Conservation (phyloP, 345 rosid species). For the Melastoma malabathricum region DNA sequence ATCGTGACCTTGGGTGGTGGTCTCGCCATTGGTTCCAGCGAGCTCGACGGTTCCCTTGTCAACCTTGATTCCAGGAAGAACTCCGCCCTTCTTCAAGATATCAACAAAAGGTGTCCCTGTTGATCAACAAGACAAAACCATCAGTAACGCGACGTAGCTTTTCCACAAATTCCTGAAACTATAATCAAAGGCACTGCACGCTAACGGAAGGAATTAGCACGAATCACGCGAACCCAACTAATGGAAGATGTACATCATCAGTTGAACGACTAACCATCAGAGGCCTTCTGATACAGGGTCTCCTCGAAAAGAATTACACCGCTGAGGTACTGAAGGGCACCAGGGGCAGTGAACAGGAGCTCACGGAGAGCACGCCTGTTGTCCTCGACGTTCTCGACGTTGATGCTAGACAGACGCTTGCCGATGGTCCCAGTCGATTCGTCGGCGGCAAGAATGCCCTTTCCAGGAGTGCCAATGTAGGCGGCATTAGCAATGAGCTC, state of each 20-base stretch:
- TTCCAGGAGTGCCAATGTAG: slow-evolving; percentile 95
- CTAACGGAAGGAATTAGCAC: too few species aligned
- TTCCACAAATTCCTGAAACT: too few species aligned
- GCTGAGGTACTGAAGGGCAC: slow-evolving; percentile 57
- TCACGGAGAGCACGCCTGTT: slow-evolving; percentile 87
- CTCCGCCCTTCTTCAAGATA: slow-evolving; percentile 60
- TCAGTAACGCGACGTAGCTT: too few species aligned
- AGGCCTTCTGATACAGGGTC: slow-evolving; percentile 80
- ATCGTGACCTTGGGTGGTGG: slow-evolving; percentile 86
- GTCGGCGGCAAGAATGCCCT: slow-evolving; percentile 96
- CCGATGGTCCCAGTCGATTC: slow-evolving; percentile 96
- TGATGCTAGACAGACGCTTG: slow-evolving; percentile 77
- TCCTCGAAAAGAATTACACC: slow-evolving; percentile 89
- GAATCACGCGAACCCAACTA: background rate
- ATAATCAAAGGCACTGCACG: too few species aligned
- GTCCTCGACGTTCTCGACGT: slow-evolving; percentile 67
- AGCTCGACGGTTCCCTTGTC: slow-evolving; percentile 84
- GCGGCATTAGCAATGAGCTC: slow-evolving; percentile 75
- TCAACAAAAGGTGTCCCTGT: slow-evolving; percentile 77
- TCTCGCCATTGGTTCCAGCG: slow-evolving; percentile 81
- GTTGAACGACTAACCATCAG: slow-evolving; percentile 29
- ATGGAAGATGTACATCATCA: background rate
- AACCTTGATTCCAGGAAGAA: slow-evolving; percentile 88
- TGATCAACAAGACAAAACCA: background rate
- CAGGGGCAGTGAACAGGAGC: slow-evolving; percentile 78